Conservation (phyloP, 2,329 filamentous ascomycete species). For the Fonsecaea nubica region DNA sequence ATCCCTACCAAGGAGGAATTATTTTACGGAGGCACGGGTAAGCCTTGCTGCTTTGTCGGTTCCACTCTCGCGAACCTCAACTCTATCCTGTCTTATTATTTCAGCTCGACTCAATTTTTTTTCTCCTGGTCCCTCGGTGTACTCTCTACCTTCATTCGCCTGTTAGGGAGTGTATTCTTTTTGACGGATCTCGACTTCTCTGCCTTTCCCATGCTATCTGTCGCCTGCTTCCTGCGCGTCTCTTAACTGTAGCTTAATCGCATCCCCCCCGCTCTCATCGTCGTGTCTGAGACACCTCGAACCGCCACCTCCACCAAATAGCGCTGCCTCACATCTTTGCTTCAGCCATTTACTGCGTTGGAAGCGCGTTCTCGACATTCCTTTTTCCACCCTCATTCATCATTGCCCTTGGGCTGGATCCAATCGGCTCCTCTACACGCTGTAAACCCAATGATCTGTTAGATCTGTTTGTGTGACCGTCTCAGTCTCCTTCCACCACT, state of each 20-base stretch:
- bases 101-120: slow-evolving; percentile 24
- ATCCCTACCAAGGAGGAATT: background rate
- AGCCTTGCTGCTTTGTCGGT: slow-evolving; percentile 6
- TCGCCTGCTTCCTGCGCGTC: slow-evolving; percentile 25
- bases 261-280: slow-evolving; percentile 2
- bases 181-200: slow-evolving; percentile 20
- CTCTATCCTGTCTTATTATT: slow-evolving; percentile 19
- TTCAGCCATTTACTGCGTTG: slow-evolving; percentile 17
- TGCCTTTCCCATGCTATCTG: slow-evolving; percentile 21
- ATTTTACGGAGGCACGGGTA: slow-evolving; percentile 6
- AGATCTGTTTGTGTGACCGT: slow-evolving; percentile 33
- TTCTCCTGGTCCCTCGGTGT: slow-evolving; percentile 19
- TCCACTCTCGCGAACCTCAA: slow-evolving; percentile 7
- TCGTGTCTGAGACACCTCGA: slow-evolving; percentile 37
- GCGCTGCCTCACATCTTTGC: slow-evolving; percentile 24
- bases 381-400: slow-evolving; percentile 18
- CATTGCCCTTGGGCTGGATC: slow-evolving; percentile 37
- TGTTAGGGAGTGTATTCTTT: slow-evolving; percentile 23
- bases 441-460: slow-evolving; percentile 33
- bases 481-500: slow-evolving; percentile 24
- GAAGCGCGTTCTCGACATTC: slow-evolving; percentile 23
- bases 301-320: slow-evolving; percentile 28
- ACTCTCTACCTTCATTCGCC: slow-evolving; percentile 19
- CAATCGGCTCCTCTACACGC: slow-evolving; percentile 29
- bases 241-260: slow-evolving; percentile 20